Conservation (phyloP, 169 alveolate species). For the Plasmodium falciparum region DNA sequence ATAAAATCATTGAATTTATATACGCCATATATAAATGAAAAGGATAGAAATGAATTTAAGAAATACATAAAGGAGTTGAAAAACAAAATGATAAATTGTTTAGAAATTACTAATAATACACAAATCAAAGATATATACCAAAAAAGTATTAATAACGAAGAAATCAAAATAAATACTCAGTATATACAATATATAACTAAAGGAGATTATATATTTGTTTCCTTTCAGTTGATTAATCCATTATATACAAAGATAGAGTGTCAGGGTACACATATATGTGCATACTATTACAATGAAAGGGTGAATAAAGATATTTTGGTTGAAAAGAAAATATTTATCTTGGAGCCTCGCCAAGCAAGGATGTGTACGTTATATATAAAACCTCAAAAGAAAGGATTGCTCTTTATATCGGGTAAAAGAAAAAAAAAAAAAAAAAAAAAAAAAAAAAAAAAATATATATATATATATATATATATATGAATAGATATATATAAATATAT, state of each 20-base stretch:
- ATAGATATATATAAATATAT: neutral
- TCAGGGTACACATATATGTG: slow-evolving; percentile 57
- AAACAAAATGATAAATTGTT: slow-evolving; percentile 21
- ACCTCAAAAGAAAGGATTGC: slow-evolving; percentile 21
- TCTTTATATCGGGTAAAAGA: slow-evolving; percentile 43
- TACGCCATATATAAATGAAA: slow-evolving; percentile 13
- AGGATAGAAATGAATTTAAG: slow-evolving; percentile 7
- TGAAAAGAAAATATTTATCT: slow-evolving; percentile 49
- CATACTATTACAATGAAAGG: slow-evolving; percentile 25
- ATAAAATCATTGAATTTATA: slow-evolving; percentile 16
- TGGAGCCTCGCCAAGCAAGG: slow-evolving; percentile 44
- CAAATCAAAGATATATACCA: slow-evolving; percentile 49
- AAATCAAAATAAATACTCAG: slow-evolving; percentile 26
- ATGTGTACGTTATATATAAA: slow-evolving; percentile 27
- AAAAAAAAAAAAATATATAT: too few species aligned
- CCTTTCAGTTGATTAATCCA: slow-evolving; percentile 41
- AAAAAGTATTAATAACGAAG: slow-evolving; percentile 18
- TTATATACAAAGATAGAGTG: slow-evolving; percentile 61
- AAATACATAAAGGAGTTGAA: slow-evolving; percentile 21
- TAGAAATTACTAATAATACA: slow-evolving; percentile 2
- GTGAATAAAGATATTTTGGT: slow-evolving; percentile 36
- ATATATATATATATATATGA: neutral
- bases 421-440: too few species aligned
- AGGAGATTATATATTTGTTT: slow-evolving; percentile 26
- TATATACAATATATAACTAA: slow-evolving; percentile 40